Percentiles rank a stretch among this genome's conserved stretches.
Conservation (phyloP, 148 eudicot genomes). For the Rhododendron henanense region DNA sequence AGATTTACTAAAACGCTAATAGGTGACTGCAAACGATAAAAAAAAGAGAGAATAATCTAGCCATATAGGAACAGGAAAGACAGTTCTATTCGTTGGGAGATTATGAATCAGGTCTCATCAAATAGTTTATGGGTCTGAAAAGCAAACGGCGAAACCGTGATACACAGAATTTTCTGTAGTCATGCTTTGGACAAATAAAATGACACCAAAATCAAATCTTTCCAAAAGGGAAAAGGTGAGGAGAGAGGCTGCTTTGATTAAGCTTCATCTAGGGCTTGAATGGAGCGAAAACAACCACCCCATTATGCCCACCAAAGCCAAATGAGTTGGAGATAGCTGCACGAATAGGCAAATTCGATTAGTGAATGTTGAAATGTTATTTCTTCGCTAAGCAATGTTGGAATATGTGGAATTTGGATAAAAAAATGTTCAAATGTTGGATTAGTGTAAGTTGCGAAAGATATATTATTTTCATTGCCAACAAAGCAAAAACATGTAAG, state of each 20-base stretch:
- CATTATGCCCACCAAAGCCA: constrained; percentile 61
- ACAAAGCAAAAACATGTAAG: not conserved
- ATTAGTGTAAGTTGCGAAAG: not conserved
- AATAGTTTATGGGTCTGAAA: not conserved
- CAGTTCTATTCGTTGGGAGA: constrained; percentile 13
- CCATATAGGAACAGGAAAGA: not conserved
- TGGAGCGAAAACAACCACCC: constrained; percentile 52
- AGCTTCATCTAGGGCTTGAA: constrained; percentile 31
- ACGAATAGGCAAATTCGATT: not conserved
- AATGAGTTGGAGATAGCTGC: constrained; percentile 63
- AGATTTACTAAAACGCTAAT: not conserved
- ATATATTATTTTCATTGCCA: not conserved
- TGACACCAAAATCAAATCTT: constrained; percentile 7
- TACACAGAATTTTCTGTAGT: not conserved
- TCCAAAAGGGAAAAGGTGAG: not conserved
- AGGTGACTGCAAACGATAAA: not conserved
- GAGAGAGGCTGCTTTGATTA: not conserved
- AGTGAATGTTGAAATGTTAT: not conserved
- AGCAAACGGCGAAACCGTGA: not conserved
- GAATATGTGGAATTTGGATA: not conserved
- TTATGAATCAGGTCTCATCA: not conserved
- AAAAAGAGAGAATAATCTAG: not conserved
- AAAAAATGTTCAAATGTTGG: not conserved
- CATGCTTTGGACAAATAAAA: not conserved
- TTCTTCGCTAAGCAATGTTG: not conserved